Percentiles rank a stretch among this genome's conserved stretches.
These are phyloP conservation scores for Hyaloperonospora brassicae DNA, from an alignment of 352 stramenopile species.

Conservation along the genomic window DNA sequence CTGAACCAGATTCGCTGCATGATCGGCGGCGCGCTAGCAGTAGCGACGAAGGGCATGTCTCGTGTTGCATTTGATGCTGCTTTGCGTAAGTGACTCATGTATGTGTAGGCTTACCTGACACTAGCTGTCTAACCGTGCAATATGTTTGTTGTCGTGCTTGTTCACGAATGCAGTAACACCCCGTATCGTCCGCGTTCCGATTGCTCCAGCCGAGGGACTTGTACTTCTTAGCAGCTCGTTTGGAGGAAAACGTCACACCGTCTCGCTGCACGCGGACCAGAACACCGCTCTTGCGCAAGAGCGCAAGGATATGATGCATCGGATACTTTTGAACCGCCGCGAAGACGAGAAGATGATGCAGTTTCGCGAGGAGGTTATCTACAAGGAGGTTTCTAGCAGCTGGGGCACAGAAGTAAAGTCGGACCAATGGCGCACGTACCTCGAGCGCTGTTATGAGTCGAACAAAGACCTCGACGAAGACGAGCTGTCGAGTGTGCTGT, in stretches of 20 bases:
- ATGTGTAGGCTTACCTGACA: neutral
- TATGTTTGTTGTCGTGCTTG: conserved; percentile 4
- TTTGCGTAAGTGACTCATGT: conserved; percentile 35
- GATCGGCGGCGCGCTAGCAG: conserved; percentile 77
- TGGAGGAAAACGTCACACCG: conserved; percentile 66
- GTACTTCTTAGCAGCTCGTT: conserved; percentile 80
- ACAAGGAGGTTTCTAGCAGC: conserved; percentile 47
- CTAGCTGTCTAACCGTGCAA: no score
- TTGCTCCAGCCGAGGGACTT: conserved; percentile 83
- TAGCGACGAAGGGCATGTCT: conserved; percentile 70
- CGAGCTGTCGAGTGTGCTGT: conserved; percentile 31
- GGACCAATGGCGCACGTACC: conserved; percentile 49
- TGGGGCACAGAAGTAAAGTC: conserved; percentile 46
- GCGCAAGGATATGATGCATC: conserved; percentile 45
- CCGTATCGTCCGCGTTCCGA: conserved; percentile 76
- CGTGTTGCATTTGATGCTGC: conserved; percentile 57
- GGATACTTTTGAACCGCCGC: conserved; percentile 36
- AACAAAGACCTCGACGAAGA: conserved; percentile 41
- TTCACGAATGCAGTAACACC: conserved; percentile 40
- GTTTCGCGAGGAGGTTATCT: conserved; percentile 72
- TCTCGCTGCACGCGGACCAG: conserved; percentile 61
- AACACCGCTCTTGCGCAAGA: conserved; percentile 59
- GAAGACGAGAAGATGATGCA: conserved; percentile 50
- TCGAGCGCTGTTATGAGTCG: conserved; percentile 46
- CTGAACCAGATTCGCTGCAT: conserved; percentile 89